Base-by-base conservation (phyloP, 306 rosid species). In the Datisca glomerata region DNA sequence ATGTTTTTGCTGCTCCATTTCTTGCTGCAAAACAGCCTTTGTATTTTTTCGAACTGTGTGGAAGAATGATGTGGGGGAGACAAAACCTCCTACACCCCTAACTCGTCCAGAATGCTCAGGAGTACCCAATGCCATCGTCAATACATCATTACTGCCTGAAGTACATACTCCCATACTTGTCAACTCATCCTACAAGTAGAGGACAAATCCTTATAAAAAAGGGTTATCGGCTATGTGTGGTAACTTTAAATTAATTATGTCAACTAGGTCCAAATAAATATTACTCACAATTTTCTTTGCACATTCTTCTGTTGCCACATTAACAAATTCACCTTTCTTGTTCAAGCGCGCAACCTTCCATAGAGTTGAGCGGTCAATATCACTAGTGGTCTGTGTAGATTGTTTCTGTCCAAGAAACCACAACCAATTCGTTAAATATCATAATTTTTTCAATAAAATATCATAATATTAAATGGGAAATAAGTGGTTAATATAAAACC, bases 51-150 rank as follows among this genome's bases (percentile, higher is more conserved):
- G 12, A 21, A 19, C 14, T n/a, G n/a, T n/a, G 4, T 22, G 21
- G 31, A 43, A 43, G 47, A 21, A 43, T 3, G 8, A 3, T 2
- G 3, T 43, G 24, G n/a, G 47, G 7, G 39, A 8, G 32, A 34
- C 5, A 49, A 18, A 34, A 11, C 38, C 43, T 34, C 16, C 43
- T n/a, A 18, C 43, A 5, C 13, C 33, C 22, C 31, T 21, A 22
- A 34, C 43, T 16, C 55, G 14, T 20, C 55, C 18, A 34, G 32
- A 49, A 21, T 21, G 15, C 5, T 34, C 32, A 1, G 43, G 32
- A 21, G 43, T 35, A 18, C 31, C 32, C 55, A 34, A 34, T 6
- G 8, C 43, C 43, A 49, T 34, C 35, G 55, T 20, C 43, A 12
- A 20, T 19, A 21, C 43, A 11, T 35, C 43, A 34, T 14, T 16